Conservation (phyloP, 108 stramenopile species). For the Pseudonitzschia delicatissima region DNA sequence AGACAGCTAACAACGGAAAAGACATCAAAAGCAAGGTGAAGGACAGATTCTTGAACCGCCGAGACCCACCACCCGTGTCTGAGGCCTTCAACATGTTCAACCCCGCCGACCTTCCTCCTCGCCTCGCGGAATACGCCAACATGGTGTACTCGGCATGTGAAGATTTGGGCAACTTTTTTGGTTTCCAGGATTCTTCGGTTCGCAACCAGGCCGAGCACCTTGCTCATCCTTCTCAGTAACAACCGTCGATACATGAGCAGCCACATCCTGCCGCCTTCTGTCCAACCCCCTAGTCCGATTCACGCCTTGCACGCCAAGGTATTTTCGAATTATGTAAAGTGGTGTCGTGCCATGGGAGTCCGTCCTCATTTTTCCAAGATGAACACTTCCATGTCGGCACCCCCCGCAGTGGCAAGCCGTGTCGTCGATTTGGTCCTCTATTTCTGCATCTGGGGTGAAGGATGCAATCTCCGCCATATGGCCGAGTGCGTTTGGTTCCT, state of each 20-base stretch:
- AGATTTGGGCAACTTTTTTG: conserved; percentile 92
- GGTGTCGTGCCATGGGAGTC: conserved; percentile 91
- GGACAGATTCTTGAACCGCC: background rate
- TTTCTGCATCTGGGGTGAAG: conserved; percentile 98
- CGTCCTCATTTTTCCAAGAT: conserved; percentile 87
- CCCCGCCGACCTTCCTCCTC: conserved; percentile 85
- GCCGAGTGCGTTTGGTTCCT: conserved; percentile 97
- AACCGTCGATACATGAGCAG: conserved; percentile 94
- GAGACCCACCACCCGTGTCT: conserved; percentile 34
- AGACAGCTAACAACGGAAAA: conserved; percentile 1
- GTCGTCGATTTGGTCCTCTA: conserved; percentile 92
- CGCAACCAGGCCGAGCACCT: conserved; percentile 96
- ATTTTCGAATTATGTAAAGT: conserved; percentile 96
- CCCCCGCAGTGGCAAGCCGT: conserved; percentile 78
- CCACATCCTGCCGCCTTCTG: conserved; percentile 71
- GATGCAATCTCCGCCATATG: conserved; percentile 95
- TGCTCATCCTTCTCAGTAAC: conserved; percentile 91
- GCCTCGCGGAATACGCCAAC: conserved; percentile 88
- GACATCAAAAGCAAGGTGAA: conserved; percentile 34
- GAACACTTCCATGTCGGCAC: conserved; percentile 80
- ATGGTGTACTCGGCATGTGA: conserved; percentile 92
- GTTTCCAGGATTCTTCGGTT: conserved; percentile 89
- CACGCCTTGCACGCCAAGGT: conserved; percentile 92
- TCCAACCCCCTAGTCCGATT: conserved; percentile 85
- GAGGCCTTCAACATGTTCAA: conserved; percentile 89